Evolutionary conservation across 2,329 filamentous ascomycete species (phyloP).

Genomic region (Lojkania enalia): DNA sequence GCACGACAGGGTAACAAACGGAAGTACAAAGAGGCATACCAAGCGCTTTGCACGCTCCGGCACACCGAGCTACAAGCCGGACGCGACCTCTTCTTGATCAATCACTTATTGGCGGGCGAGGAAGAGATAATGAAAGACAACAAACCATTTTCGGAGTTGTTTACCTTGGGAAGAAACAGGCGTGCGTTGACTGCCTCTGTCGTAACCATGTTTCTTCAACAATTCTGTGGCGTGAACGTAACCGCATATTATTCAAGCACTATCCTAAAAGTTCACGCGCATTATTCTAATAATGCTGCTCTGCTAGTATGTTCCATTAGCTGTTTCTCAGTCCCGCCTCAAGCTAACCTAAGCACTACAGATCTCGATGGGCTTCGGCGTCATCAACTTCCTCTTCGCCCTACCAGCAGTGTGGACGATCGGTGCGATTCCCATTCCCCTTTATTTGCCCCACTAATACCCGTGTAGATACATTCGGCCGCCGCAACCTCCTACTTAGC

Average conservation of each 20-base stretch:
- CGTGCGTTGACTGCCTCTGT: slow-evolving; percentile 23
- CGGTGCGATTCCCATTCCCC: slow-evolving; percentile 31
- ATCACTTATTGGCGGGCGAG: slow-evolving; percentile 34
- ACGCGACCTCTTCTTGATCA: slow-evolving; percentile 56
- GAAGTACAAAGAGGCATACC: slow-evolving; percentile 26
- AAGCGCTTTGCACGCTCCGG: slow-evolving; percentile 54
- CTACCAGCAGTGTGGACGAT: slow-evolving; percentile 48
- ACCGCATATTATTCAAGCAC: slow-evolving; percentile 12
- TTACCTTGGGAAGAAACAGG: slow-evolving; percentile 26
- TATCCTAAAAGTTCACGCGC: slow-evolving; percentile 27
- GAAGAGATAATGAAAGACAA: slow-evolving; percentile 33
- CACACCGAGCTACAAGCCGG: slow-evolving; percentile 55
- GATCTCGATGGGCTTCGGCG: slow-evolving; percentile 46
- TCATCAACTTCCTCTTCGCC: slow-evolving; percentile 48
- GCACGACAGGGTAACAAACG: slow-evolving; percentile 21
- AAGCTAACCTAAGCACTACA: too few species aligned
- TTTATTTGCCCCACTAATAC: not conserved
- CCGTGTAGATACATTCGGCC: slow-evolving; percentile 33
- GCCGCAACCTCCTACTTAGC: slow-evolving; percentile 43
- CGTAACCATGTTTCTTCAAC: slow-evolving; percentile 32
- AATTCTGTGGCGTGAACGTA: slow-evolving; percentile 28
- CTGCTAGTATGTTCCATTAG: too few species aligned
- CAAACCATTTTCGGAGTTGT: slow-evolving; percentile 27
- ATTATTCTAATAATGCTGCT: slow-evolving; percentile 30
- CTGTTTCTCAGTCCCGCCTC: too few species aligned